phyloP scores from a whole-genome alignment of 1,284 basidiomycete genomes.

The Exsudoporus floridanus region DNA sequence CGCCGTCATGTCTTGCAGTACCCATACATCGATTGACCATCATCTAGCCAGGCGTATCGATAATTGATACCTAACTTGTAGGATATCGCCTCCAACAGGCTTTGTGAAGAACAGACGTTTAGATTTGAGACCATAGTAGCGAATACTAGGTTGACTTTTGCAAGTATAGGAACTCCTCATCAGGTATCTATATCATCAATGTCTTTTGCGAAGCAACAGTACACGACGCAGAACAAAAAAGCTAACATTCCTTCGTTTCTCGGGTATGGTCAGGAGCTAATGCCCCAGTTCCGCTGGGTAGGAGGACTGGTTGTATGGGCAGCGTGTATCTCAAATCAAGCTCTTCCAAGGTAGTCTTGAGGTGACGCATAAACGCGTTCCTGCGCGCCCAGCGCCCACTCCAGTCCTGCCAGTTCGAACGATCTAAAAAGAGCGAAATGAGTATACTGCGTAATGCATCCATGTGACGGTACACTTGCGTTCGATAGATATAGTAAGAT shows the following conservation, averaged over 20 bases:
- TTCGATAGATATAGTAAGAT: slow-evolving; percentile 71
- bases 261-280: neutral
- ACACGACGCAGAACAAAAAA: neutral
- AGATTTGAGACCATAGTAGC: neutral
- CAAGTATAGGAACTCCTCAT: neutral
- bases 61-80: slow-evolving; percentile 11
- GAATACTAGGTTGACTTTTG: neutral
- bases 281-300: slow-evolving; percentile 39
- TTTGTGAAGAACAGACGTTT: neutral
- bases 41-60: slow-evolving; percentile 4
- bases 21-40: neutral
- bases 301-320: slow-evolving; percentile 68
- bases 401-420: slow-evolving; percentile 87
- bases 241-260: neutral
- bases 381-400: slow-evolving; percentile 73
- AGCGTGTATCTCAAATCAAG: slow-evolving; percentile 68
- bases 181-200: neutral
- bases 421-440: slow-evolving; percentile 45
- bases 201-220: neutral
- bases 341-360: slow-evolving; percentile 69
- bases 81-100: slow-evolving; percentile 36
- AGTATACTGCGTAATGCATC: slow-evolving; percentile 8
- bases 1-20: slow-evolving; percentile 3
- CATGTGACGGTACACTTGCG: slow-evolving; percentile 46
- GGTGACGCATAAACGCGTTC: slow-evolving; percentile 68